Evolutionary conservation across 2,329 filamentous ascomycete species (phyloP).

Genomic region (Verticillium isaacii): DNA sequence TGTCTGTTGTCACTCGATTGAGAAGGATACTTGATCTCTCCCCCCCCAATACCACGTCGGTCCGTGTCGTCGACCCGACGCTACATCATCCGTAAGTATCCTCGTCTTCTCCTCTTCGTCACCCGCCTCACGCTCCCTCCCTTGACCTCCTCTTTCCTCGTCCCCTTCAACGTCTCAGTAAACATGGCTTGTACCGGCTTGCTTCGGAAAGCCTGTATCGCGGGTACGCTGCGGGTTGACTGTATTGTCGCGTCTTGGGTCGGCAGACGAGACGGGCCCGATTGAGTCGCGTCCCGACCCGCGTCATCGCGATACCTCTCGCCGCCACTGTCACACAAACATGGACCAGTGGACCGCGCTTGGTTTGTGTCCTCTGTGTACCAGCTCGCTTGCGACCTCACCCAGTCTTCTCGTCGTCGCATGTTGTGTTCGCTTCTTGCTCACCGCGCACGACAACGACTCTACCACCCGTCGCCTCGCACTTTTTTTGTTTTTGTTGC

Average conservation of each 20-base stretch:
- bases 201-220: conserved; percentile 4
- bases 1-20: neutral
- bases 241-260: neutral
- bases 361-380: neutral
- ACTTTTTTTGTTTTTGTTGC: neutral
- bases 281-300: neutral
- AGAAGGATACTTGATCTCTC: neutral
- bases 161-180: neutral
- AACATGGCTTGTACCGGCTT: conserved; percentile 5
- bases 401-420: neutral
- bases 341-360: neutral
- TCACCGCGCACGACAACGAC: neutral
- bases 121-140: neutral
- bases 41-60: conserved; percentile 12
- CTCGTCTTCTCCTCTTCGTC: conserved; percentile 10
- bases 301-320: neutral
- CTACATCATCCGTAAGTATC: conserved; percentile 30
- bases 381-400: neutral
- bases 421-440: neutral
- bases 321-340: neutral
- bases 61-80: conserved; percentile 17
- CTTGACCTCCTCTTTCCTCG: neutral
- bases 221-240: neutral
- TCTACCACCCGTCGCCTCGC: neutral
- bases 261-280: neutral